A percentile compares a stretch with the other conserved stretches of the same genome.
These are phyloP conservation scores for Cetradonia linearis DNA, from an alignment of 495 filamentous ascomycete species.

Conservation along the genomic window DNA sequence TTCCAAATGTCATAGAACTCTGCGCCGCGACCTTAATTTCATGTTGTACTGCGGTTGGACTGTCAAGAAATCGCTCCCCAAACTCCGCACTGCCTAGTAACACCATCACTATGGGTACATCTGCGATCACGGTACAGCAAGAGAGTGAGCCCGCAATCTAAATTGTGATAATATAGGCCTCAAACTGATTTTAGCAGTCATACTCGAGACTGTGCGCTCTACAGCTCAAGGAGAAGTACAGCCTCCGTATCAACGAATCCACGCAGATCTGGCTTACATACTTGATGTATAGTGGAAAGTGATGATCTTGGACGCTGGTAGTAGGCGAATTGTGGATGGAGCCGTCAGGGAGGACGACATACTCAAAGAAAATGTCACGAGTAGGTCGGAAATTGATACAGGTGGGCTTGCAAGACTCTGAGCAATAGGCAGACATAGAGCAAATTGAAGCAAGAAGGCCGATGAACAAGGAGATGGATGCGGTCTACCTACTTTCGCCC, in stretches of 20 bases:
- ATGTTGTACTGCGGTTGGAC: background rate
- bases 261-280: slow-evolving; percentile 3
- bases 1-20: background rate
- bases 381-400: slow-evolving; percentile 41
- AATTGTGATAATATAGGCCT: background rate
- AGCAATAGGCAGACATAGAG: slow-evolving; percentile 62
- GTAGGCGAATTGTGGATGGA: slow-evolving; percentile 73
- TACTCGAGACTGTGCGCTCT: slow-evolving; percentile 49
- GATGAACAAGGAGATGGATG: slow-evolving; percentile 79
- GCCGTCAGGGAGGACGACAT: slow-evolving; percentile 90
- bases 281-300: slow-evolving; percentile 76
- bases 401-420: slow-evolving; percentile 1
- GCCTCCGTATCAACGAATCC: slow-evolving; percentile 11
- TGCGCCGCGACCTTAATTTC: background rate
- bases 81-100: slow-evolving; percentile 6
- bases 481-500: slow-evolving; percentile 81
- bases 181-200: slow-evolving; percentile 34
- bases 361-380: slow-evolving; percentile 86
- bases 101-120: slow-evolving; percentile 40
- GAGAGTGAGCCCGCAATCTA: slow-evolving; percentile 34
- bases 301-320: slow-evolving; percentile 71
- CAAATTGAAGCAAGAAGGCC: slow-evolving; percentile 75
- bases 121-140: slow-evolving; percentile 42
- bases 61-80: background rate
- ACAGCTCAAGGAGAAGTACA: slow-evolving; percentile 51